Evolutionary conservation across 108 stramenopile species (phyloP), one percentile per base, ranked within the genome.

Genomic region (Pseudonitzschia multiseries): DNA sequence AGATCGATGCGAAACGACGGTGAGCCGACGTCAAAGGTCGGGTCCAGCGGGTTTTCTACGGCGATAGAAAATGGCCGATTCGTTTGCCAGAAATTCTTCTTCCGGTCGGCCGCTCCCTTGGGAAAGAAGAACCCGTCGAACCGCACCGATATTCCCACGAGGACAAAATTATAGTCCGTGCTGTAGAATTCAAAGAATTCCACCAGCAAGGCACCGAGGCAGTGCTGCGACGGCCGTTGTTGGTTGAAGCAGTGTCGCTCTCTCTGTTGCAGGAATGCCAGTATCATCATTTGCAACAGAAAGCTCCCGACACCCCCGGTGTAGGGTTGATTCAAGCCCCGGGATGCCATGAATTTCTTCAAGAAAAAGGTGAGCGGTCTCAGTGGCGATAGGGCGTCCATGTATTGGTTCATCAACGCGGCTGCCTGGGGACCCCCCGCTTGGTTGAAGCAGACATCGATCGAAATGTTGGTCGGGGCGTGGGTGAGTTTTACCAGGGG

Each of bases 401-500:
- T 77, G 44, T 89, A 91, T 10, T 84, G 72, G 31, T 84, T 85
- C 81, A 97, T 88, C 12, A 97, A 71, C 61, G 81, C 75, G 20
- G 93, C 94, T 10, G 90, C 88, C 50, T 83, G 70, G 0, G 86
- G 70, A 26, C 98, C 98, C 1, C 71, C 65, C 0, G 71, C 73
- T 74, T 94, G 90, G 77, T 97, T 81, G 81, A 97, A 96, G 65
- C 88, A 96, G 5, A 96, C 73, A 69, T 97, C 96, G 53, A 97
- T 81, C 31, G 87, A 77, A 43, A 96, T 78, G 52, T 84, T 83
- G 56, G 95, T 91, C 0, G 86, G 83, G 33, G 67, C 84, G 65
- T 97, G 85, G 4, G 85, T 93, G 70, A 96, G 93, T 84, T 99
- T 99, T 61, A 99, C 95, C 51, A 99, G 80, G 26, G 98, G 98